Conservation (phyloP, 129 eudicot species). For the Flaveria robusta region DNA sequence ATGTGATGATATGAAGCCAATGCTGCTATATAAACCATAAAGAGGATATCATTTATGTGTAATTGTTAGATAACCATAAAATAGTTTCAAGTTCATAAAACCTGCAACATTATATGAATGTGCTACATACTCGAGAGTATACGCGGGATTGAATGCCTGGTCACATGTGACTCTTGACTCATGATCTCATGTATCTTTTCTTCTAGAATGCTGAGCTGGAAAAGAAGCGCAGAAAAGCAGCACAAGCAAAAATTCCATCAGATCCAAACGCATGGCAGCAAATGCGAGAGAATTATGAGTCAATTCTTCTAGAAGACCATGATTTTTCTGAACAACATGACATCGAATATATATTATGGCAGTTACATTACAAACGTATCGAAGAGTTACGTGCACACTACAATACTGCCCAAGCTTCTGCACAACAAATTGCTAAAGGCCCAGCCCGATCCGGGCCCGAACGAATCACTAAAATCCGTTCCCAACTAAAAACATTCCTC, state of each 20-base stretch:
- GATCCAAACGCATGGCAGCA: conserved; percentile 85
- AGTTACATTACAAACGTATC: conserved; percentile 80
- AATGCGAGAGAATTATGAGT: conserved; percentile 85
- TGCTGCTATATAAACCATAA: conserved; percentile 1
- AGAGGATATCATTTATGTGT: not conserved
- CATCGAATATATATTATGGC: conserved; percentile 88
- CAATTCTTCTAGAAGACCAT: conserved; percentile 85
- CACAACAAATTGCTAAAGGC: conserved; percentile 66
- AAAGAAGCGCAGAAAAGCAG: conserved; percentile 68
- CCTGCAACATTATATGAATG: not conserved
- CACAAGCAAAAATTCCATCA: conserved; percentile 71
- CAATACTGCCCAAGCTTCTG: conserved; percentile 61
- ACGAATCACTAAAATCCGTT: conserved; percentile 66
- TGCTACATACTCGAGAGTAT: not conserved
- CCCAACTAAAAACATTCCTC: conserved; percentile 86
- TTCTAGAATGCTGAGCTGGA: conserved; percentile 85
- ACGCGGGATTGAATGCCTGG: not conserved
- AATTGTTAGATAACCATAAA: not conserved
- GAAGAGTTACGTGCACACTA: conserved; percentile 77
- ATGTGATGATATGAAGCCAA: conserved; percentile 4
- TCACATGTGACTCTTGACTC: not conserved
- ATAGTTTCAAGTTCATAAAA: not conserved
- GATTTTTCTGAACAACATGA: conserved; percentile 81
- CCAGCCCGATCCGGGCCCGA: conserved; percentile 62
- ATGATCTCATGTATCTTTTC: not conserved